phyloP scores from a whole-genome alignment of 2,329 filamentous ascomycete genomes.

The Chrysoporthe puriensis region DNA sequence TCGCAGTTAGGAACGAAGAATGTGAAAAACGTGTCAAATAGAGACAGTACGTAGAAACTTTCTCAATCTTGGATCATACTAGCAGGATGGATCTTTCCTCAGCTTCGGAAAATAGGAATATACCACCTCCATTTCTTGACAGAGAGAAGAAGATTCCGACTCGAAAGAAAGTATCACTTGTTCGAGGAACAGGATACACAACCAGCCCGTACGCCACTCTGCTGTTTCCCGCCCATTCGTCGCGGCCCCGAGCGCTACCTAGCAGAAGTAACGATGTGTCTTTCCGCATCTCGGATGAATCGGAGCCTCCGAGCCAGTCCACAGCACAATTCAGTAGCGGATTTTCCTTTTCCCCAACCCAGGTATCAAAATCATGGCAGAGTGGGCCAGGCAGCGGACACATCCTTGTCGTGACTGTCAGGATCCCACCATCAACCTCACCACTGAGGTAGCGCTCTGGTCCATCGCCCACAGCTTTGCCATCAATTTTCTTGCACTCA shows the following conservation, averaged over 20 bases:
- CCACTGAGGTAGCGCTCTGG: too few species aligned
- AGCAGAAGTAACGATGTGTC: neutral
- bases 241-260: neutral
- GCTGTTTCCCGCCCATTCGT: neutral
- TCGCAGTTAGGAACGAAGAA: too few species aligned
- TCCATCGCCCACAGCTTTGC: neutral
- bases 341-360: neutral
- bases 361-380: neutral
- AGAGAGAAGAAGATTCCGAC: neutral
- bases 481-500: neutral
- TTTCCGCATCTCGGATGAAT: neutral
- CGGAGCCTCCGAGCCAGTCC: neutral
- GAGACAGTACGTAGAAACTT: too few species aligned
- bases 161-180: neutral
- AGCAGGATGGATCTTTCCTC: neutral
- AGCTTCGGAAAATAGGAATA: neutral
- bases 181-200: neutral
- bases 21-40: too few species aligned
- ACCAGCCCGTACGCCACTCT: neutral
- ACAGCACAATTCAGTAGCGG: neutral
- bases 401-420: neutral
- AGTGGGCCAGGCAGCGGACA: neutral
- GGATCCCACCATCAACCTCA: neutral
- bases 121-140: neutral
- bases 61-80: neutral